Percentiles rank a stretch among this genome's conserved stretches.
Evolutionary conservation across 1,139 yeast species (phyloP).

Genomic region (Hyphopichia buzzinii): DNA sequence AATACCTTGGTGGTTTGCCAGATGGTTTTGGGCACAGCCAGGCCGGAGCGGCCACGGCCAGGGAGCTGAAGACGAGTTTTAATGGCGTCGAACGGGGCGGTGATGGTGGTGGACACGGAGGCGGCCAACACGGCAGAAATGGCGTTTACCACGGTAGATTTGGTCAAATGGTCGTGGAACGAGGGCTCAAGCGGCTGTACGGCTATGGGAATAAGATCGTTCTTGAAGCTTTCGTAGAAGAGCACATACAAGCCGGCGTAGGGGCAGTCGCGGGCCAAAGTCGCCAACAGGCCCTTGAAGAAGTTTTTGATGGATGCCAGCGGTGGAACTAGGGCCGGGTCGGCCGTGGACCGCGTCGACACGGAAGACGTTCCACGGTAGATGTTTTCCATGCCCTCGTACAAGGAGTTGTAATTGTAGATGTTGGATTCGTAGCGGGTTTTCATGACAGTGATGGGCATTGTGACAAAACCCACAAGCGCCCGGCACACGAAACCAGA

Average conservation of each 20-base stretch:
- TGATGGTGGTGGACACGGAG: constrained; percentile 73
- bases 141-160: constrained; percentile 63
- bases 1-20: constrained; percentile 32
- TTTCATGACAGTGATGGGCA: constrained; percentile 96
- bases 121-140: constrained; percentile 75
- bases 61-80: constrained; percentile 84
- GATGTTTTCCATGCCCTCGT: constrained; percentile 61
- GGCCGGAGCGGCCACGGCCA: constrained; percentile 8
- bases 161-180: constrained; percentile 13
- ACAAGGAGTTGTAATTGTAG: constrained; percentile 66
- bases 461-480: constrained; percentile 80
- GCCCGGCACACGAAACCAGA: constrained; percentile 84
- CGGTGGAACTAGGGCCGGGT: constrained; percentile 1
- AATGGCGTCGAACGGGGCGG: constrained; percentile 94
- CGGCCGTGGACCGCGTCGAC: constrained; percentile 1
- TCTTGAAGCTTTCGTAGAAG: constrained; percentile 74
- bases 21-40: constrained; percentile 19
- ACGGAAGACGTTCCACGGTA: constrained; percentile 42
- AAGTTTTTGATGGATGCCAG: constrained; percentile 56
- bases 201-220: constrained; percentile 24
- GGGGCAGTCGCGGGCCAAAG: constrained; percentile 90
- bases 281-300: constrained; percentile 84
- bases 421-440: constrained; percentile 82
- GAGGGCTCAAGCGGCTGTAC: constrained; percentile 8
- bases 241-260: constrained; percentile 91